These are phyloP conservation scores for Colletotrichum liaoningense DNA, from an alignment of 2,329 filamentous ascomycete genomes.

Conservation along the genomic window DNA sequence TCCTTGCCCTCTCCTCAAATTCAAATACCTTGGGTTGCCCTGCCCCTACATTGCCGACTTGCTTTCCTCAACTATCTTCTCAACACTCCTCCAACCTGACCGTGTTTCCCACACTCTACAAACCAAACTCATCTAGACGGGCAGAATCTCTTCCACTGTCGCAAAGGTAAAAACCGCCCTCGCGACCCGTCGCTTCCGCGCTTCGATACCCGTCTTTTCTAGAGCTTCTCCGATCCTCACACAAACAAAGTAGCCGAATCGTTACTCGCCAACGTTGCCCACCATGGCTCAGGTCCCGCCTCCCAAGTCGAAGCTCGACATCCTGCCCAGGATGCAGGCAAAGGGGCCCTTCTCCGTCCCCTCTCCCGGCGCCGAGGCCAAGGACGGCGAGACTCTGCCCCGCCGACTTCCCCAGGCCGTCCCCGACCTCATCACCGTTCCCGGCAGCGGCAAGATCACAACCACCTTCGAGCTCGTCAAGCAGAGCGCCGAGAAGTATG, in stretches of 20 bases:
- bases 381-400: constrained; percentile 80
- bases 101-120: not conserved
- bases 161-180: not conserved
- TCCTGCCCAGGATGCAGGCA: constrained; percentile 62
- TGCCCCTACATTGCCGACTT: not conserved
- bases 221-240: constrained; percentile 9
- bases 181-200: constrained; percentile 11
- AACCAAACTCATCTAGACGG: not conserved
- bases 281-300: constrained; percentile 24
- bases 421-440: constrained; percentile 70
- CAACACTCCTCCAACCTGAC: not conserved
- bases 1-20: constrained; percentile 3
- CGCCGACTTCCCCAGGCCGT: constrained; percentile 73
- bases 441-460: constrained; percentile 69
- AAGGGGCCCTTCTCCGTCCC: constrained; percentile 77
- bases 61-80: not conserved
- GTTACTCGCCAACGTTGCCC: not conserved
- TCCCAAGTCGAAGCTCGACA: constrained; percentile 36
- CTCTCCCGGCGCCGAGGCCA: constrained; percentile 69
- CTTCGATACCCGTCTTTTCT: not conserved
- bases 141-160: not conserved
- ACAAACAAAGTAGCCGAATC: not conserved
- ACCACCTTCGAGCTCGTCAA: constrained; percentile 83
- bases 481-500: constrained; percentile 72
- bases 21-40: constrained; percentile 27